Evolutionary conservation across 129 eudicot species (phyloP).

Genomic region (Centrapalus pauciflorus): DNA sequence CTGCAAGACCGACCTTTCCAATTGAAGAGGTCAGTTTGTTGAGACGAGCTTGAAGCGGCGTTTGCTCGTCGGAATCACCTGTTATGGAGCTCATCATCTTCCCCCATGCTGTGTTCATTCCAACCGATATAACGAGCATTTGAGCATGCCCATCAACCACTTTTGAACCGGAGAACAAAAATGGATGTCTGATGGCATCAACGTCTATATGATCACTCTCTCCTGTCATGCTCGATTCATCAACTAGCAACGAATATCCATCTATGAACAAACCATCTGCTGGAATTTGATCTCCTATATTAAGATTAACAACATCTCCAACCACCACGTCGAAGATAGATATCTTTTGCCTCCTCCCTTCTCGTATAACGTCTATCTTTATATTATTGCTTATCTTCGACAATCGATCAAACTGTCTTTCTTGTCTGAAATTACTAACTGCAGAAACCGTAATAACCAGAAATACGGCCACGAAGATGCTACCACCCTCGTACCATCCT

Average conservation of each 20-base stretch:
- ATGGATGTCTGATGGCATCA: conserved; percentile 42
- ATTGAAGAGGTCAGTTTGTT: conserved; percentile 64
- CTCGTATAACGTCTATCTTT: conserved; percentile 45
- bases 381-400: conserved; percentile 61
- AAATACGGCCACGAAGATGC: conserved; percentile 67
- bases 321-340: conserved; percentile 68
- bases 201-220: conserved; percentile 71
- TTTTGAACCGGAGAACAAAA: conserved; percentile 69
- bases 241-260: conserved; percentile 69
- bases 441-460: conserved; percentile 57
- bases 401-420: conserved; percentile 55
- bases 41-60: conserved; percentile 68
- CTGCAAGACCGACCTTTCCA: conserved; percentile 67
- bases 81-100: conserved; percentile 82
- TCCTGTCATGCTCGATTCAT: conserved; percentile 85
- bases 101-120: conserved; percentile 80
- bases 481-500: conserved; percentile 89
- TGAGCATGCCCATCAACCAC: conserved; percentile 69
- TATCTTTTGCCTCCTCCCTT: conserved; percentile 54
- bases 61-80: conserved; percentile 50
- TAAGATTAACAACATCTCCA: conserved; percentile 62
- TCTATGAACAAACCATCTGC: conserved; percentile 72
- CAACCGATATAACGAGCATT: conserved; percentile 70
- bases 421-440: conserved; percentile 66
- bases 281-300: conserved; percentile 69